Percentiles rank a stretch among this genome's conserved stretches.
These are phyloP conservation scores for Agrostemma githago DNA, from an alignment of 148 eudicot species.

Conservation along the genomic window DNA sequence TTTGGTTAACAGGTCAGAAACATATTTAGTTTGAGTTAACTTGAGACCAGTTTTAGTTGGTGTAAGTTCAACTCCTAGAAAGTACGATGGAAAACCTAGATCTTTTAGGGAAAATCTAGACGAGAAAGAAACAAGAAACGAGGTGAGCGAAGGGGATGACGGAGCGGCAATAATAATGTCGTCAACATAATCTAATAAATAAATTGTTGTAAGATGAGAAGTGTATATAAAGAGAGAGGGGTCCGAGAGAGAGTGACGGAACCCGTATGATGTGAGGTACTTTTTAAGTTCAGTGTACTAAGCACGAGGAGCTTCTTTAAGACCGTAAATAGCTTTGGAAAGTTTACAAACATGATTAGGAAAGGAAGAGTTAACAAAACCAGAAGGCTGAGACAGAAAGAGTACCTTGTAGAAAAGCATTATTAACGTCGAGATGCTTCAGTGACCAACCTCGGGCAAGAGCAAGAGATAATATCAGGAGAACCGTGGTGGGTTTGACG, in stretches of 20 bases:
- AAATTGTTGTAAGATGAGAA: not conserved
- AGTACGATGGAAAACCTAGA: not conserved
- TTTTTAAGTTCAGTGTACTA: slow-evolving; percentile 1
- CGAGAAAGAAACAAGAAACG: not conserved
- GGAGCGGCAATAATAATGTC: slow-evolving; percentile 2
- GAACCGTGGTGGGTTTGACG: not conserved
- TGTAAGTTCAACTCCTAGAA: not conserved
- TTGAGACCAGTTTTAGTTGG: not conserved
- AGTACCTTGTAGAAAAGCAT: slow-evolving; percentile 1
- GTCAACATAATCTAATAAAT: not conserved
- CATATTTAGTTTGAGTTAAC: not conserved
- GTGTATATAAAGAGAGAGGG: not conserved
- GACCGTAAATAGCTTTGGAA: not conserved
- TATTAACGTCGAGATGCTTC: not conserved
- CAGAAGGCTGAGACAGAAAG: not conserved
- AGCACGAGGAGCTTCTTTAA: slow-evolving; percentile 7
- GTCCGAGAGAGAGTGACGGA: not conserved
- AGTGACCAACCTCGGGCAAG: not conserved
- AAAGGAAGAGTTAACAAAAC: not conserved
- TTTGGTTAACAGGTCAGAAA: not conserved
- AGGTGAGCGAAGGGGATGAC: not conserved
- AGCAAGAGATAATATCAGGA: not conserved
- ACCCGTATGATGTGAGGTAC: not conserved
- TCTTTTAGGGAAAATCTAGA: not conserved
- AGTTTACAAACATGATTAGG: not conserved